Evolutionary conservation across 2,329 filamentous ascomycete species (phyloP), one percentile per base, ranked within the genome.

Genomic region (Macrophomina phaseolina): DNA sequence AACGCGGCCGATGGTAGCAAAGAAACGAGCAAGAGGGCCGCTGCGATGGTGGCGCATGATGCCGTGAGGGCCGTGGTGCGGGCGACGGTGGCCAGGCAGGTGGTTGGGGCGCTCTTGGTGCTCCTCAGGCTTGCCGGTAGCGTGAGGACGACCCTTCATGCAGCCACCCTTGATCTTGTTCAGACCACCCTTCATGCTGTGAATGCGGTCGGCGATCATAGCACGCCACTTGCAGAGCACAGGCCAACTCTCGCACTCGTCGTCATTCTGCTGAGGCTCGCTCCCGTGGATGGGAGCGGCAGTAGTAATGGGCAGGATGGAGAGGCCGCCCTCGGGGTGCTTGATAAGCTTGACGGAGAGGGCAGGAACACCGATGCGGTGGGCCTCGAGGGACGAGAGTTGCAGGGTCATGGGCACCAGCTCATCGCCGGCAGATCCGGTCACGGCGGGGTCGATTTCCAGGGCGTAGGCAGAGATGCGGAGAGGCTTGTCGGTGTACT

Each of bases 1-100:
- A 60, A 90, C 82, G 71, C 85, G 85, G 73, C 83, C 82, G 55
- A 88, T 70, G 32, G 88, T 77, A 68, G 82, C 79, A 64, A 80
- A 76, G 79, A 85, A 84, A 65, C 75, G 76, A 71, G 75, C 70
- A 48, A 76, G 73, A 36, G 60, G 51, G 64, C 76, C 75, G 58
- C 76, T 74, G 67, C 76, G 75, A 67, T 78, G 75, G 67, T 72
- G 75, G 67, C 68, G 72, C 48, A 67, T 62, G 48, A 56, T 63
- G 38, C 65, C 65, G 65, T 72, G 73, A 60, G 72, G 73, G 49
- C 74, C 69, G 64, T 69, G 68, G 65, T 70, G 68, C 12, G 65
- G 70, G 9, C 69, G 69, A 64, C 70, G 69, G 60, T 74, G 74
- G 56, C 67, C 62, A 32, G 69, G 67, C 34, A 66, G 64, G 45